Base-by-base conservation (phyloP, 1,284 basidiomycete genomes). In the Moesziomyces aphidis region DNA sequence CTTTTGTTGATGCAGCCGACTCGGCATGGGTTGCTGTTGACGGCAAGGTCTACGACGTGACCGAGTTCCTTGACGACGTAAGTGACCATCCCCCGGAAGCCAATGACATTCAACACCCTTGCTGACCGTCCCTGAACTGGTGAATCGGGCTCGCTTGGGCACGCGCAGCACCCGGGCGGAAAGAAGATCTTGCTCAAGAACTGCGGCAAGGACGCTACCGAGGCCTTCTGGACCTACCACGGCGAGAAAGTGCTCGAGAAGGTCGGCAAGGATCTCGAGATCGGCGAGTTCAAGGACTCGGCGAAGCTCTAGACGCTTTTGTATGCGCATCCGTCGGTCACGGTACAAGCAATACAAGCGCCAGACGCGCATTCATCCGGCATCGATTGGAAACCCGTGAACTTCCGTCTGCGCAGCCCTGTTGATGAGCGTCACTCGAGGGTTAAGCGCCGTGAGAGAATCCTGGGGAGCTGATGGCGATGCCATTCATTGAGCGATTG, bases 101-200 rank as follows among this genome's bases (percentile, higher is more conserved):
- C 7, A 19, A 3, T 11, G 23, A 10, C 17, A 2, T 45, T 17
- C 22, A 19, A 26, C 51, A 6, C 22, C 7, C 24, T 7, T 24
- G 10, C 31, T n/a, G 15, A 15, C 4, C 24, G 8, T 8, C 8
- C 51, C 13, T 28, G 44, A n/a, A 34, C 31, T 51, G 26, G n/a
- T 24, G 9, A 19, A 36, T 23, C 11, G 26, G 22, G 15, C 28
- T 13, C 24, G 44, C 22, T 4, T 23, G 23, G 21, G 1, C 22
- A 45, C 19, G n/a, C 15, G 34, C 55, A 80, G 71, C 83, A 84
- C 72, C 83, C 83, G 6, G 83, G 83, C 8, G 83, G 83, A 66
- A 80, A 81, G 68, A 84, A 84, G 76, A 82, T 83, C 60, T 61
- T 84, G 19, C 74, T 84, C 49, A 78, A 78, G 73, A 84, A 83